These are phyloP conservation scores for Pugionium cornutum DNA, from an alignment of 345 rosid species.

Conservation along the genomic window DNA sequence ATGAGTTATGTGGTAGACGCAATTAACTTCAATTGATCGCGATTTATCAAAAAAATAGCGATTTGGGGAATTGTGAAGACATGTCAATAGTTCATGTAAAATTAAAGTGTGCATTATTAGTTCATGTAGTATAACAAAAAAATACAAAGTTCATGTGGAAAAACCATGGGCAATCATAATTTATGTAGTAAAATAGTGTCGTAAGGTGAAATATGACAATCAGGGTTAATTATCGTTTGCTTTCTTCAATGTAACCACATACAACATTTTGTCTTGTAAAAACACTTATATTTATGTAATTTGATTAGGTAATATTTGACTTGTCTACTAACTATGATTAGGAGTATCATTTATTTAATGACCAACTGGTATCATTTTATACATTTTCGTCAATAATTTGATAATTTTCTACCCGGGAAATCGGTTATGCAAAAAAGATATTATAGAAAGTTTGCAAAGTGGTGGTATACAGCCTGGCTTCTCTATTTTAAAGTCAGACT, in stretches of 20 bases:
- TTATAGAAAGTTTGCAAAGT: conserved; percentile 31
- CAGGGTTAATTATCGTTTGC: neutral
- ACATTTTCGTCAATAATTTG: conserved; percentile 9
- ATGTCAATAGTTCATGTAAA: too few relatives aligned
- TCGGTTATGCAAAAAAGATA: conserved; percentile 32
- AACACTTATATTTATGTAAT: too few relatives aligned
- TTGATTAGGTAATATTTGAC: conserved; percentile 1
- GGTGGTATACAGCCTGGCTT: conserved; percentile 40
- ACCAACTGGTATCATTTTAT: conserved; percentile 6
- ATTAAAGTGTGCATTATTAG: too few relatives aligned
- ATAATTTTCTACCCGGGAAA: conserved; percentile 11
- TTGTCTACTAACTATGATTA: neutral
- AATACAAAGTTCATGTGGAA: too few relatives aligned
- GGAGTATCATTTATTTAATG: neutral
- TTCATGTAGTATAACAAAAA: too few relatives aligned
- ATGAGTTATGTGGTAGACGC: too few relatives aligned
- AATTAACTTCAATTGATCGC: too few relatives aligned
- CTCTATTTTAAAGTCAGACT: conserved; percentile 37
- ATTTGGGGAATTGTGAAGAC: too few relatives aligned
- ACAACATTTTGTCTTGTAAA: neutral
- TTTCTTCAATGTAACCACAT: neutral
- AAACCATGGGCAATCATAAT: too few relatives aligned
- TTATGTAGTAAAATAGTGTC: too few relatives aligned
- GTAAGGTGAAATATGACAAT: neutral
- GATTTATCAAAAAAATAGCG: too few relatives aligned